phyloP scores from a whole-genome alignment of 805 yeast species.

The Candida gorgasii region DNA sequence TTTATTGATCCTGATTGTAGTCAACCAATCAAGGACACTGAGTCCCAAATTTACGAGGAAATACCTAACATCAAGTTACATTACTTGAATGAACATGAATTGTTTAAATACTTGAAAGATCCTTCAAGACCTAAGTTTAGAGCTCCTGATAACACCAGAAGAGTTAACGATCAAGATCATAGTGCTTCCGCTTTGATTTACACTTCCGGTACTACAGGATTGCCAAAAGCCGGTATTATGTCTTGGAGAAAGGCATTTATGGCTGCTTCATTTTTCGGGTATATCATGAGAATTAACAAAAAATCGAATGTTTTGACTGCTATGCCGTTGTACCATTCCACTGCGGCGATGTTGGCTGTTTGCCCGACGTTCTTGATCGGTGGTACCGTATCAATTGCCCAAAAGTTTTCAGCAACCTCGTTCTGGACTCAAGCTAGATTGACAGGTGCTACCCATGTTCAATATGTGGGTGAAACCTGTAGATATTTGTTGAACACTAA shows the following conservation, averaged over 20 bases:
- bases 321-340: slow-evolving; percentile 95
- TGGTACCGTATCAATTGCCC: slow-evolving; percentile 74
- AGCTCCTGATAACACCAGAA: slow-evolving; percentile 57
- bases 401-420: slow-evolving; percentile 77
- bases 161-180: slow-evolving; percentile 56
- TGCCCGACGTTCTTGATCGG: slow-evolving; percentile 67
- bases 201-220: slow-evolving; percentile 93
- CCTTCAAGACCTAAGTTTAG: slow-evolving; percentile 50
- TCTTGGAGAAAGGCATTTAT: slow-evolving; percentile 82
- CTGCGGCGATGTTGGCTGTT: slow-evolving; percentile 85
- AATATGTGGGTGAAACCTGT: slow-evolving; percentile 94
- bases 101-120: slow-evolving; percentile 44
- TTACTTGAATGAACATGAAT: slow-evolving; percentile 52
- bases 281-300: slow-evolving; percentile 58
- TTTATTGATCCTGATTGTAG: slow-evolving; percentile 75
- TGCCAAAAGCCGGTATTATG: slow-evolving; percentile 92
- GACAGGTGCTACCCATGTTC: slow-evolving; percentile 74
- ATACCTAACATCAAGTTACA: slow-evolving; percentile 42
- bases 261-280: slow-evolving; percentile 71
- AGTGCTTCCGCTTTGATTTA: slow-evolving; percentile 73
- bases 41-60: slow-evolving; percentile 35
- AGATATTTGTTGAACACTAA: slow-evolving; percentile 74
- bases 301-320: slow-evolving; percentile 74
- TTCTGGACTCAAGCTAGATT: slow-evolving; percentile 89
- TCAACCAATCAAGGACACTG: slow-evolving; percentile 51